Conservation (phyloP, 2,329 filamentous ascomycete genomes). For the Exophiala mesophila region DNA sequence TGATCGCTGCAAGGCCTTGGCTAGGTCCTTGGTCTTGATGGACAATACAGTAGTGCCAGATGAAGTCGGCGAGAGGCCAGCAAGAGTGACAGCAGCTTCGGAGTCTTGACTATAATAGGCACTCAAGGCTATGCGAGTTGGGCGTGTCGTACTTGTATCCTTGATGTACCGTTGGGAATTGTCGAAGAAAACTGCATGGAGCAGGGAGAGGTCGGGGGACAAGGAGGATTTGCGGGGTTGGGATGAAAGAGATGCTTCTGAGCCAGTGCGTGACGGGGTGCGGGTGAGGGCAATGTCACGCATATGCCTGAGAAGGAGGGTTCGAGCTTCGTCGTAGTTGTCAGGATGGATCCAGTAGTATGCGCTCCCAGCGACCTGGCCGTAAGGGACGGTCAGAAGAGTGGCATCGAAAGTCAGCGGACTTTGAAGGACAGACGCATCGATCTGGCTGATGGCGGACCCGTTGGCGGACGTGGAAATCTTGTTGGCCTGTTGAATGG, state of each 20-base stretch:
- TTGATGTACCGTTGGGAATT: slow-evolving; percentile 42
- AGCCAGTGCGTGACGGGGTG: slow-evolving; percentile 8
- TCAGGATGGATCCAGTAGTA: slow-evolving; percentile 53
- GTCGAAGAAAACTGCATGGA: slow-evolving; percentile 44
- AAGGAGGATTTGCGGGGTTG: background rate
- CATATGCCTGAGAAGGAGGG: slow-evolving; percentile 48
- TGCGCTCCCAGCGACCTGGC: slow-evolving; percentile 42
- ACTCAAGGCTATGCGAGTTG: slow-evolving; percentile 26
- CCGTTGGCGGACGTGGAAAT: slow-evolving; percentile 15
- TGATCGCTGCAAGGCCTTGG: slow-evolving; percentile 14
- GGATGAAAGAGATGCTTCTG: slow-evolving; percentile 25
- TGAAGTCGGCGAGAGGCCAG: slow-evolving; percentile 19
- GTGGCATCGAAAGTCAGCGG: slow-evolving; percentile 48
- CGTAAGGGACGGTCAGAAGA: slow-evolving; percentile 44
- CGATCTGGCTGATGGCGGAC: slow-evolving; percentile 30
- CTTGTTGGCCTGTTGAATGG: slow-evolving; percentile 5
- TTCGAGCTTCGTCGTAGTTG: slow-evolving; percentile 50
- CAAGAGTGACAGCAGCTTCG: slow-evolving; percentile 28
- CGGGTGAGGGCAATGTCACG: slow-evolving; percentile 30
- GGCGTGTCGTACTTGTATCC: slow-evolving; percentile 17
- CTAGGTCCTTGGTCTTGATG: slow-evolving; percentile 21
- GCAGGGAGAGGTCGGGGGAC: slow-evolving; percentile 22
- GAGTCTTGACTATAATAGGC: slow-evolving; percentile 20
- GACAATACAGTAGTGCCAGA: slow-evolving; percentile 14
- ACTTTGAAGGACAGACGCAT: slow-evolving; percentile 36